Evolutionary conservation across 2,329 filamentous ascomycete species (phyloP).

Genomic region (Clarireedia homoeocarpa): DNA sequence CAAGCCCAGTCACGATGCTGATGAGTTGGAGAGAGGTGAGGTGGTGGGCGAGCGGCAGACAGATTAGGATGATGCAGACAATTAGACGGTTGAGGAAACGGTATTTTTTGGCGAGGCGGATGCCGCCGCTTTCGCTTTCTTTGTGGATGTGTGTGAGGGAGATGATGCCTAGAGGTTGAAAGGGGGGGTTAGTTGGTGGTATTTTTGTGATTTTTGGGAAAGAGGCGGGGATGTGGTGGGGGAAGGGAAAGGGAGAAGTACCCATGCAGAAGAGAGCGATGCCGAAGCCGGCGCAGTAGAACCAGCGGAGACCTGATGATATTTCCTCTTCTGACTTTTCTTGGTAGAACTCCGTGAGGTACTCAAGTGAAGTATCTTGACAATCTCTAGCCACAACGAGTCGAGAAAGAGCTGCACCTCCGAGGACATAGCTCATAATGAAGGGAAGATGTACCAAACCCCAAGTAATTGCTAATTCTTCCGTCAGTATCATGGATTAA

Average conservation of each 20-base stretch:
- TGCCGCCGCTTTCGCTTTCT: slow-evolving; percentile 34
- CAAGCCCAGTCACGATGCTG: slow-evolving; percentile 36
- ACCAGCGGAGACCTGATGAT: slow-evolving; percentile 48
- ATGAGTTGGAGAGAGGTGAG: slow-evolving; percentile 41
- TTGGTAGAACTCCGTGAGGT: slow-evolving; percentile 44
- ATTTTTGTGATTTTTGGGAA: not conserved
- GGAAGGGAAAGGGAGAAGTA: slow-evolving; percentile 7
- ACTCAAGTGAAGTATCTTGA: slow-evolving; percentile 37
- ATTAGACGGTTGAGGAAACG: slow-evolving; percentile 43
- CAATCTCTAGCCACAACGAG: slow-evolving; percentile 52
- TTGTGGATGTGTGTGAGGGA: slow-evolving; percentile 49
- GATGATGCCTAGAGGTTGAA: slow-evolving; percentile 34
- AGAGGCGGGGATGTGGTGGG: not conserved
- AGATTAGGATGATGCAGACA: slow-evolving; percentile 44
- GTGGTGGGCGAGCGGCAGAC: slow-evolving; percentile 42
- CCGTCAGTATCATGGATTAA: not conserved
- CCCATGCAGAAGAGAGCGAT: slow-evolving; percentile 46
- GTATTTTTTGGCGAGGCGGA: slow-evolving; percentile 36
- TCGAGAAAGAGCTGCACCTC: slow-evolving; percentile 48
- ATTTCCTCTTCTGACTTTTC: slow-evolving; percentile 43
- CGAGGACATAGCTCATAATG: slow-evolving; percentile 54
- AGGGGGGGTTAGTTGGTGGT: not conserved
- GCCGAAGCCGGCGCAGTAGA: slow-evolving; percentile 56
- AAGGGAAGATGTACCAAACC: slow-evolving; percentile 50
- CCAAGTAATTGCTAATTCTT: slow-evolving; percentile 43